Conservation (phyloP, 352 stramenopile species). For the Globisporangium radiosum region DNA sequence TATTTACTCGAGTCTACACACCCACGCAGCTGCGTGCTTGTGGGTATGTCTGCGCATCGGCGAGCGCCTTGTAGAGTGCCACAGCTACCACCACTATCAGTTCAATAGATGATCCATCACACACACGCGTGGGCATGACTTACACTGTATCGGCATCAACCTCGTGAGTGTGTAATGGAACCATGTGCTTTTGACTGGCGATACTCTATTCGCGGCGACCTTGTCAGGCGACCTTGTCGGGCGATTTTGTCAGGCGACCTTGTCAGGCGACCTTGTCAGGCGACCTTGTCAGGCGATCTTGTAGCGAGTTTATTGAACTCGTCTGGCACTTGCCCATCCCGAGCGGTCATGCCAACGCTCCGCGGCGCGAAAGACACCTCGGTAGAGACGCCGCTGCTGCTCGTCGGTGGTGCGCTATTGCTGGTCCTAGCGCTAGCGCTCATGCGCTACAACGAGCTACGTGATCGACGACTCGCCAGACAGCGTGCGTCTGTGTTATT, state of each 20-base stretch:
- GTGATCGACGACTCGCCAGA: conserved; percentile 18
- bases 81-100: too few relatives aligned
- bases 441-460: conserved; percentile 24
- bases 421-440: conserved; percentile 30
- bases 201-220: neutral
- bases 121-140: too few relatives aligned
- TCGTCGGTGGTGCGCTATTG: conserved; percentile 33
- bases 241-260: neutral
- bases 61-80: too few relatives aligned
- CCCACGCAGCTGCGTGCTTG: too few relatives aligned
- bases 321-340: neutral
- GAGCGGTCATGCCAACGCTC: conserved; percentile 28
- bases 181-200: neutral
- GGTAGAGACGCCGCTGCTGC: conserved; percentile 26
- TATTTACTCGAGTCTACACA: too few relatives aligned
- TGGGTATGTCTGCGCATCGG: too few relatives aligned
- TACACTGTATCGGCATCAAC: too few relatives aligned
- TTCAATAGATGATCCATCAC: too few relatives aligned
- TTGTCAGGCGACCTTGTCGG: neutral
- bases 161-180: neutral
- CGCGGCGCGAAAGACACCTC: conserved; percentile 19
- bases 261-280: too few relatives aligned
- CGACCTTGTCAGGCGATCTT: neutral
- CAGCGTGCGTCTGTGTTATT: conserved; percentile 1
- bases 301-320: neutral